Evolutionary conservation across 1,139 yeast species (phyloP).

Genomic region (Nematodospora anomalae): DNA sequence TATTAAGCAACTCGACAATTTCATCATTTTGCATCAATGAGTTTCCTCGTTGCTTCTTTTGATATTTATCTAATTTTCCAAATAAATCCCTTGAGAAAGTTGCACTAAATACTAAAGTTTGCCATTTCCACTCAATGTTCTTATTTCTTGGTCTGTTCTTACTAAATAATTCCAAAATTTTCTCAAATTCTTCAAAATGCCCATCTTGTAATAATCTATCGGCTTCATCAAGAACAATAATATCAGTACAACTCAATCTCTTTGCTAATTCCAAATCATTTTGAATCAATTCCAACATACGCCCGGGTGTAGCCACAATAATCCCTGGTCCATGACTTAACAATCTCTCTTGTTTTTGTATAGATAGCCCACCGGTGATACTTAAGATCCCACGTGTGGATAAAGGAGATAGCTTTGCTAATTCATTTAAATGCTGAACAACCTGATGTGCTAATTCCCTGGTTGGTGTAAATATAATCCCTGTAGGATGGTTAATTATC

Average conservation of each 20-base stretch:
- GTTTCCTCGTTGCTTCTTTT: constrained; percentile 25
- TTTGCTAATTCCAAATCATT: constrained; percentile 54
- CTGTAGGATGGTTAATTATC: constrained; percentile 55
- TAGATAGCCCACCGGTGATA: constrained; percentile 91
- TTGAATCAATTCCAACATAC: constrained; percentile 79
- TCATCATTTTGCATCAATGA: constrained; percentile 52
- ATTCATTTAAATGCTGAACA: constrained; percentile 65
- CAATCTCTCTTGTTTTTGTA: constrained; percentile 86
- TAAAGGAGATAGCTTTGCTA: constrained; percentile 63
- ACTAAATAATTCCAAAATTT: constrained; percentile 63
- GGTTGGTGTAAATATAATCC: constrained; percentile 89
- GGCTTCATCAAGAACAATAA: constrained; percentile 93
- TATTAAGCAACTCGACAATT: constrained; percentile 54
- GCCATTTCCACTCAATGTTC: constrained; percentile 59
- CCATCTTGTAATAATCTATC: constrained; percentile 94
- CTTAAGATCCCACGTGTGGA: constrained; percentile 62
- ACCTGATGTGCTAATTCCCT: constrained; percentile 97
- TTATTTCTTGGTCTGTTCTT: constrained; percentile 33
- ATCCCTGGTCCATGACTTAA: constrained; percentile 75
- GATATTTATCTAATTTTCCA: constrained; percentile 56
- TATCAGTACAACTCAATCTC: constrained; percentile 62
- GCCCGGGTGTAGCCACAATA: constrained; percentile 94
- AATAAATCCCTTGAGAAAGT: constrained; percentile 86
- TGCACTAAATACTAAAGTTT: constrained; percentile 90
- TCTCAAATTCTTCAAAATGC: constrained; percentile 89